A percentile compares a stretch with the other conserved stretches of the same genome.
phyloP scores from a whole-genome alignment of 139 green algal species.

The Chlorella sp. region DNA sequence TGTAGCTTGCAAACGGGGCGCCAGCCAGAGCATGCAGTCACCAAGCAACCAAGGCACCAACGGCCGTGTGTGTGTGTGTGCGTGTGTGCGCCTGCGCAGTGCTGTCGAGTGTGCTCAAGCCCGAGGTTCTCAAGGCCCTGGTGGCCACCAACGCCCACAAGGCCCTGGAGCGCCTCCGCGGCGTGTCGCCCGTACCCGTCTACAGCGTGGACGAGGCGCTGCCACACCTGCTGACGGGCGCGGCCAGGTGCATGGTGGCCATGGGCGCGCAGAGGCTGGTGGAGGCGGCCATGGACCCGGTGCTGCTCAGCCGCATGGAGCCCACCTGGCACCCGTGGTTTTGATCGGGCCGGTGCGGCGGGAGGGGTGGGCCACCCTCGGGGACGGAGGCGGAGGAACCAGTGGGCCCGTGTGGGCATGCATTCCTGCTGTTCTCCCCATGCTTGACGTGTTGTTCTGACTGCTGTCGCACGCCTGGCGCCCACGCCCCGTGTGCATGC shows the following conservation, averaged over 20 bases:
- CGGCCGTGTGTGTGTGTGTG: neutral
- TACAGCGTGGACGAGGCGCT: conserved; percentile 7
- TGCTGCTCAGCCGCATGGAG: conserved; percentile 90
- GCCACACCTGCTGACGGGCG: conserved; percentile 11
- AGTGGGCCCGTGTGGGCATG: too few relatives aligned
- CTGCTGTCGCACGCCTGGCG: too few relatives aligned
- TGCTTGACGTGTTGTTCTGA: too few relatives aligned
- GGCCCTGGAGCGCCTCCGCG: neutral
- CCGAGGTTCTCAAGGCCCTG: conserved; percentile 33
- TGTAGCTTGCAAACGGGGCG: too few relatives aligned
- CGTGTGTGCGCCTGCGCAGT: neutral
- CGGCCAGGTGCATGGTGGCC: conserved; percentile 37
- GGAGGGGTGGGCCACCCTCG: too few relatives aligned
- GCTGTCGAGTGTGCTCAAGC: neutral
- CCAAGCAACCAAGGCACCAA: neutral
- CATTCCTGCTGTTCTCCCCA: too few relatives aligned
- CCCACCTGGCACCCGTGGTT: conserved; percentile 87
- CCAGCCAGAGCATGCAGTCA: neutral
- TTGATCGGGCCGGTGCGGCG: too few relatives aligned
- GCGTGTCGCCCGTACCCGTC: conserved; percentile 1
- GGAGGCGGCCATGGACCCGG: conserved; percentile 54
- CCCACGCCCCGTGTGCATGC: too few relatives aligned
- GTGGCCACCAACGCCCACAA: conserved; percentile 36
- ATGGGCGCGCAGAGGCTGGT: conserved; percentile 66
- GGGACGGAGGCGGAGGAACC: too few relatives aligned